Base-by-base conservation (phyloP, 768 basidiomycete species). In the Pleurotus citrinopileatus region DNA sequence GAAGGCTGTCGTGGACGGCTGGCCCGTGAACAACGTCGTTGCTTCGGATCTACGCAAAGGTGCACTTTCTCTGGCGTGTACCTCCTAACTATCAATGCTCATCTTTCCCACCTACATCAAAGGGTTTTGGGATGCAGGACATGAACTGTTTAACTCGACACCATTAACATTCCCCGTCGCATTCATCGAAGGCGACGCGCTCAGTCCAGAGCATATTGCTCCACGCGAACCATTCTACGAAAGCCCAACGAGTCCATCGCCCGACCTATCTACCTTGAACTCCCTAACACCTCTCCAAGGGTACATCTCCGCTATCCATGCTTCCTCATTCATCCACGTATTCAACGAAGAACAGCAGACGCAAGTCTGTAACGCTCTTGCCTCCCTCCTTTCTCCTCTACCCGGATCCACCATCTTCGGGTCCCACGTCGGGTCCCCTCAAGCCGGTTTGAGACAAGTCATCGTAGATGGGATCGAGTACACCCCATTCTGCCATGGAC, bases 51-150 rank as follows among this genome's bases (percentile, higher is more conserved):
- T 77, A 15, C 59, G 61, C 6, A 57, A 55, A 64, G 68, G 73
- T 71, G 28, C 7, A n/a, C n/a, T 10, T 34, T 34, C 32, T 10
- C n/a, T 34, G 1, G 2, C 17, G 3, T 27, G 15, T 12, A 15
- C 15, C 6, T 22, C 26, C 13, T 27, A 15, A 2, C 28, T 9
- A 4, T 32, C n/a, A 28, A 27, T 17, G 17, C 25, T 9, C n/a
- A 5, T 47, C 17, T 32, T 13, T n/a, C 28, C 17, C 53, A 85
- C 84, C 68, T 12, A n/a, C n/a, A n/a, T n/a, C n/a, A n/a, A n/a
- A n/a, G n/a, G n/a, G n/a, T 81, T 82, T 56, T 86, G 84, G 84
- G 71, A 80, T 3, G 70, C 78, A 4, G 85, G 86, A 1, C 84
- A 87, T 57, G 70, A 78, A 38, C 70, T 88, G 15, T 89, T 86